Conservation (phyloP, 1,284 basidiomycete species). For the Tilletia caries region DNA sequence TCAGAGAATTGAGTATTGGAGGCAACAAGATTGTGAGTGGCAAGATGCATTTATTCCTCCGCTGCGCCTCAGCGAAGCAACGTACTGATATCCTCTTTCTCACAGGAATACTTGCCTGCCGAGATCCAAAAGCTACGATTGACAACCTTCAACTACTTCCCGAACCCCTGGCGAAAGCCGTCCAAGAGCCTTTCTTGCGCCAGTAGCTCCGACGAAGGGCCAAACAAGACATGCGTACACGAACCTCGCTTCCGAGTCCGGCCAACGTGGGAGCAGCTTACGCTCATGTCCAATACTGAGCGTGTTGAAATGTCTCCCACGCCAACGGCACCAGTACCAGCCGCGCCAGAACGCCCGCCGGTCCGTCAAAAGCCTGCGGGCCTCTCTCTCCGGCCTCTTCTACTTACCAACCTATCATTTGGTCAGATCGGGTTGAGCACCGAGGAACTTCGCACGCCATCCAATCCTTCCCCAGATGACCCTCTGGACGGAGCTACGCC, state of each 20-base stretch:
- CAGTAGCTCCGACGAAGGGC: neutral
- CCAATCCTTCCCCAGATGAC: neutral
- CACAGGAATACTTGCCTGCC: constrained; percentile 36
- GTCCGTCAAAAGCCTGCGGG: neutral
- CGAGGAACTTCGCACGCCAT: neutral
- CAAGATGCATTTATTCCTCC: no score
- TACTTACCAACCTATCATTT: neutral
- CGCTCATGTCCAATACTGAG: neutral
- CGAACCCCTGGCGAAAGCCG: constrained; percentile 43
- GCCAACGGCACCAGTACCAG: neutral
- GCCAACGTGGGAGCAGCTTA: neutral
- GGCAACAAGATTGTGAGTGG: constrained; percentile 30
- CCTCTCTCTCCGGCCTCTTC: neutral
- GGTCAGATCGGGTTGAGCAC: neutral
- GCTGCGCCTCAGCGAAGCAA: no score
- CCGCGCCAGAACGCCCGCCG: neutral
- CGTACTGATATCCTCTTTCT: neutral
- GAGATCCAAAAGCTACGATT: constrained; percentile 47
- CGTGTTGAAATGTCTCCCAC: neutral
- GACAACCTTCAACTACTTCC: constrained; percentile 42
- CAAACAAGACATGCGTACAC: neutral
- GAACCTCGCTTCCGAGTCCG: neutral
- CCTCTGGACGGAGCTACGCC: neutral
- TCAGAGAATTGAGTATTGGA: constrained; percentile 45
- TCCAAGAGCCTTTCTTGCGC: constrained; percentile 19